Evolutionary conservation across 2,329 filamentous ascomycete species (phyloP).

Genomic region (Penicillium sp.): DNA sequence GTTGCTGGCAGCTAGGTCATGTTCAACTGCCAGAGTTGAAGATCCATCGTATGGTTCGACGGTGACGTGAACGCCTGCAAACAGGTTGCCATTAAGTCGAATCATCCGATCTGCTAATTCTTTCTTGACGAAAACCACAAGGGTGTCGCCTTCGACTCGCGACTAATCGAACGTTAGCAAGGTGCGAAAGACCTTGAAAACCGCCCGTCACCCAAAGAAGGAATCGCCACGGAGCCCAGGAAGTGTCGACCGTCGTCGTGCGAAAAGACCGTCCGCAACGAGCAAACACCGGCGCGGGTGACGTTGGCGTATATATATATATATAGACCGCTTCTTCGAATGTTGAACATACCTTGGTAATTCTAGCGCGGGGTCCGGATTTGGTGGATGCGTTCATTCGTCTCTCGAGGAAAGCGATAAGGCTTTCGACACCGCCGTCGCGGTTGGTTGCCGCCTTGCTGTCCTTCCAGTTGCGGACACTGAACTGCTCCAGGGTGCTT

Average conservation of each 20-base stretch:
- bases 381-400: slow-evolving; percentile 56
- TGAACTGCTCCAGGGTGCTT: slow-evolving; percentile 33
- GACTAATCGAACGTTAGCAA: slow-evolving; percentile 68
- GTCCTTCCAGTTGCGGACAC: slow-evolving; percentile 58
- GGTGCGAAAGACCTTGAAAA: slow-evolving; percentile 47
- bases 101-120: slow-evolving; percentile 61
- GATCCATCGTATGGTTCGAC: slow-evolving; percentile 48
- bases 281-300: slow-evolving; percentile 37
- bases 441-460: slow-evolving; percentile 65
- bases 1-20: slow-evolving; percentile 25
- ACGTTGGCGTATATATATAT: slow-evolving; percentile 31
- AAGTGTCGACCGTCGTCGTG: slow-evolving; percentile 41
- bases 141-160: slow-evolving; percentile 62
- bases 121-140: slow-evolving; percentile 63
- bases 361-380: slow-evolving; percentile 53
- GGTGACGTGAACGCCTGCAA: slow-evolving; percentile 60
- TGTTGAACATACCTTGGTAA: slow-evolving; percentile 71
- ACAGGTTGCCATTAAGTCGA: slow-evolving; percentile 64
- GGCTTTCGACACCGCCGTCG: slow-evolving; percentile 61
- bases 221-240: slow-evolving; percentile 28
- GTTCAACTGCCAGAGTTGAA: slow-evolving; percentile 21
- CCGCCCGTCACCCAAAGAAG: slow-evolving; percentile 38
- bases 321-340: slow-evolving; percentile 41
- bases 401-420: slow-evolving; percentile 66
- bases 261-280: slow-evolving; percentile 40